Base-by-base conservation (phyloP, 345 rosid genomes). In the Sonneratia alba region DNA sequence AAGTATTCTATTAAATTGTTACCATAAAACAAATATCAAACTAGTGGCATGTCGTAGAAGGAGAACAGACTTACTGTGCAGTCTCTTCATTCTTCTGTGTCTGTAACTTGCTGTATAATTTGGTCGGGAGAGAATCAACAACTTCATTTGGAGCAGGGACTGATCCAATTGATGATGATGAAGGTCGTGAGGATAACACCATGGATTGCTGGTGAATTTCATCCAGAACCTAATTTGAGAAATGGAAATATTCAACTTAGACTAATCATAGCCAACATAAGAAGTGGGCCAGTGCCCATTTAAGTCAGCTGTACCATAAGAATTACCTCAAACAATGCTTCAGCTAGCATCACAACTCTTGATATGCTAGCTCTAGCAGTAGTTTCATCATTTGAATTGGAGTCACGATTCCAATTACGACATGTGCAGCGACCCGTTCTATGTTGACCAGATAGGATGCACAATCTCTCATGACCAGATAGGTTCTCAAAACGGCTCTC, bases 151-250 rank as follows among this genome's bases (percentile, higher is more conserved):
- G 97, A 70, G 99, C 99, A 75, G 99, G 97, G 74, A 95, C 85
- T 72, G 97, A 92, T 80, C 97, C 97, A 78, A 90, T 87, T 0
- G 97, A 83, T 77, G 99, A 95, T 42, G 90, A 80, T 68, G 99
- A 86, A 63, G 92, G 86, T 53, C 85, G 96, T 61, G 99, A 88
- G 55, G 99, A 95, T 74, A 95, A 83, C 68, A 88, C 99, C 69
- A 85, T 89, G 66, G 99, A 95, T 77, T 95, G 99, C 87, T 95
- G 97, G 79, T 92, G 97, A 81, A 95, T 90, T 81, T 95, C 99
- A 88, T 95, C 99, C 86, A 95, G 92, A 80, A 92, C 99, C 99
- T 95, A 82, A 74, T 75, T 47, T 73, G 77, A 66, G 45, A 62
- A 79, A 24, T 49, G 36, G 69, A 32, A 72, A 62, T 75, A 53